Evolutionary conservation across 805 yeast species (phyloP), one percentile per base, ranked within the genome.

Genomic region (Barnettozyma vustinii): DNA sequence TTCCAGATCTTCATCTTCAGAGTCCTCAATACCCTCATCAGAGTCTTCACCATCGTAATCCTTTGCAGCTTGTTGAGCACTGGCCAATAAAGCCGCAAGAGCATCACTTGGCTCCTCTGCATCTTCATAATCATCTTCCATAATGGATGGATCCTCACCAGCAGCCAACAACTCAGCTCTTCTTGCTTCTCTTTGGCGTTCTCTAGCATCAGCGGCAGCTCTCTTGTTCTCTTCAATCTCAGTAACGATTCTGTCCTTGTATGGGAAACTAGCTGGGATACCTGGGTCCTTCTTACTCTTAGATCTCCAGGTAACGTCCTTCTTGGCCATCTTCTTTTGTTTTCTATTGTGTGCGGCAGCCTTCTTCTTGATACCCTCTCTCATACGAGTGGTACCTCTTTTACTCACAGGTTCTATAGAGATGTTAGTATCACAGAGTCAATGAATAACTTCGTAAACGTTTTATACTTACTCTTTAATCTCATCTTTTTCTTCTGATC

Each of bases 351-450:
- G 92, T 8, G 98, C 97, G 39, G 92, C 79, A 3, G 96, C 91
- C 71, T 94, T 94, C 80, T 90, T 94, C 74, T 88, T 86, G 66
- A 94, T 90, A 55, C 99, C 99, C 68, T 91, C 96, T 63, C 90
- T 82, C 87, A 91, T 81, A 68, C 95, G 89, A 61, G 98, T 92
- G 64, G 94, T 79, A 46, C 83, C 76, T 72, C 98, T 82, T 71
- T 92, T 94, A 52, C 96, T 86, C 37, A 90, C 84, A 37, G 65
- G 65, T 46, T 59, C 42, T 39, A 30, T 13, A 15, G 7, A 2
- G 12, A 15, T 27, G 33, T 30, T 30, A 30, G 33, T 30, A 30
- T 30, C 16, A 30, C 5, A 13, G 33, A 5, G 3, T 26, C 6
- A 9, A 26, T 7, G 3, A 26, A 8, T 9, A 26, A 7, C 30